phyloP scores from a whole-genome alignment of 2,329 filamentous ascomycete genomes.

The Emergomyces orientalis region DNA sequence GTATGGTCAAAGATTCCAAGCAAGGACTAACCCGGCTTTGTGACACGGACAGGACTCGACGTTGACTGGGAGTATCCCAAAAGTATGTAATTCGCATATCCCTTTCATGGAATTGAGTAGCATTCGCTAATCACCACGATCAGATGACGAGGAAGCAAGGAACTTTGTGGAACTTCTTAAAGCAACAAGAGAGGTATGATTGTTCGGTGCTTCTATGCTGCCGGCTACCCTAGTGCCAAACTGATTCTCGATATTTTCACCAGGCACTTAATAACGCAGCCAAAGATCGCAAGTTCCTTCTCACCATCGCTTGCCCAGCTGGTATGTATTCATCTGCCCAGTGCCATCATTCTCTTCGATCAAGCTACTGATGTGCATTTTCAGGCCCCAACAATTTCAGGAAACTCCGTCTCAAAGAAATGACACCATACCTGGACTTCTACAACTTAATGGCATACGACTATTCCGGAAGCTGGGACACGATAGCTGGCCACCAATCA shows the following conservation, averaged over 20 bases:
- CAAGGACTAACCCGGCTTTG: background rate
- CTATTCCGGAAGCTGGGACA: constrained; percentile 74
- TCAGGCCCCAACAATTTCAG: constrained; percentile 35
- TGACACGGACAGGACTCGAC: constrained; percentile 29
- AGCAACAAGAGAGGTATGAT: constrained; percentile 32
- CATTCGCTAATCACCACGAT: background rate
- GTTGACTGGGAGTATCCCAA: constrained; percentile 43
- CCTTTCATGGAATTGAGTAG: background rate
- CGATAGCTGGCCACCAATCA: constrained; percentile 64
- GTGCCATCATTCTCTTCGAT: background rate
- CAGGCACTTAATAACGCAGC: constrained; percentile 11
- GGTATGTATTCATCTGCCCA: constrained; percentile 19
- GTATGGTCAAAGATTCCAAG: background rate
- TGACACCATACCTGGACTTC: constrained; percentile 44
- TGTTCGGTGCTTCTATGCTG: too few relatives aligned
- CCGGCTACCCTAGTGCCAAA: background rate
- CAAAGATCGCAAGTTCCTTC: constrained; percentile 35
- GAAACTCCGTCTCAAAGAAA: constrained; percentile 34
- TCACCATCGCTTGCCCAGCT: constrained; percentile 44
- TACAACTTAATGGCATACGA: constrained; percentile 71
- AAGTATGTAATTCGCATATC: constrained; percentile 17
- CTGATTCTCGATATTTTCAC: background rate
- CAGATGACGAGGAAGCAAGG: constrained; percentile 36
- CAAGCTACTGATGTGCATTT: background rate
- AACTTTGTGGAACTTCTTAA: constrained; percentile 37